Base-by-base conservation (phyloP, 371 early-diverging fungal genomes). In the Syncephalastrum racemosum region DNA sequence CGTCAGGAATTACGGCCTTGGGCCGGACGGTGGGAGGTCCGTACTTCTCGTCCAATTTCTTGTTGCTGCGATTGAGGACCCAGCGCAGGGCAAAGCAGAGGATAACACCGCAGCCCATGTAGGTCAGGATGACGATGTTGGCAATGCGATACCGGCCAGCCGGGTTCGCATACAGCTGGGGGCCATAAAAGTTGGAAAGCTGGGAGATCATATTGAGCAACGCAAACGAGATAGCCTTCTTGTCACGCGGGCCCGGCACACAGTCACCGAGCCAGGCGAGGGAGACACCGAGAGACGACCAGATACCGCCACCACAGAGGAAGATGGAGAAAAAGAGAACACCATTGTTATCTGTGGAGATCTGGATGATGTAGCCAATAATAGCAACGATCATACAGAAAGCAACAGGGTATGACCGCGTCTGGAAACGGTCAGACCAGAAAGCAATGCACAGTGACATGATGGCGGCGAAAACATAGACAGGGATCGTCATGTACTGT, bases 401-500 rank as follows among this genome's bases (percentile, higher is more conserved):
- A 4, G 58, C 58, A 27, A 58, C 23, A 16, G 22, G 40, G 2
- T 18, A 36, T 12, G 50, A 50, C 4, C 58, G 58, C n/a, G 51
- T 27, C 51, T 58, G 58, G 48, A 36, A 48, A 4, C 42, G 52
- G 40, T 62, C 62, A 8, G 56, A 56, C 19, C 50, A 50, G 8
- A 51, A 20, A 13, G 55, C 50, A 16, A 62, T 50, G 20, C 31
- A 43, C 56, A 62, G 40, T 1, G 62, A 56, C 4, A 54, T 24
- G 2, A 56, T 42, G 23, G 62, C 56, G 8, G 56, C 57, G 19
- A 55, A 62, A 7, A 56, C 42, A 19, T 55, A 56, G 25, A 62
- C 50, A 20, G 62, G 62, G 27, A 51, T 62, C 12, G 56, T 46
- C 62, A 62, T 62, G 27, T 62, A 62, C 25, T 62, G 56, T 15